Evolutionary conservation across 305 asterid species (phyloP).

Genomic region (Fraxinus xanthoxyloides): DNA sequence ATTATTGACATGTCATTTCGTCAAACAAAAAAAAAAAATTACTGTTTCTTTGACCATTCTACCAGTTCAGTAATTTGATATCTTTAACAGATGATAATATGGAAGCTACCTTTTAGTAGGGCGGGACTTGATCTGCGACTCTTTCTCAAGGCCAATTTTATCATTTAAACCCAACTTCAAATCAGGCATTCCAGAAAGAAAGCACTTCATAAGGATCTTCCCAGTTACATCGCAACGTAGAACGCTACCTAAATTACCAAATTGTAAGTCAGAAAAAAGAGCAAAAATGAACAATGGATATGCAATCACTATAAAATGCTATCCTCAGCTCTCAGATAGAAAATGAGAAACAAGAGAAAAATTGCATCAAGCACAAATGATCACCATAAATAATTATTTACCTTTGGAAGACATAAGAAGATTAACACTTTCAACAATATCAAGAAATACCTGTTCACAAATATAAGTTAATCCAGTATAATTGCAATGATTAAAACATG

Average conservation of each 20-base stretch:
- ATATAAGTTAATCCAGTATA: conserved; percentile 15
- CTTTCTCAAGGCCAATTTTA: conserved; percentile 97
- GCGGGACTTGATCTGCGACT: conserved; percentile 91
- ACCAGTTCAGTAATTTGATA: conserved; percentile 19
- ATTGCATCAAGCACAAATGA: background rate
- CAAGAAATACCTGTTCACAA: conserved; percentile 78
- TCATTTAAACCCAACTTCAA: conserved; percentile 96
- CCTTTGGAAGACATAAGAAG: conserved; percentile 99
- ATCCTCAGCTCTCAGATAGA: background rate
- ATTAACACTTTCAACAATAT: conserved; percentile 97
- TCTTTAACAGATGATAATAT: conserved; percentile 6
- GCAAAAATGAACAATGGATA: background rate
- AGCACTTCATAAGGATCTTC: conserved; percentile 93
- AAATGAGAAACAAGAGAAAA: conserved; percentile 13
- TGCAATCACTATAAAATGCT: background rate
- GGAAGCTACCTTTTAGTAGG: conserved; percentile 78
- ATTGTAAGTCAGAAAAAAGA: background rate
- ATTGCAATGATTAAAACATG: conserved; percentile 7
- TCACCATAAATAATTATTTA: conserved; percentile 19
- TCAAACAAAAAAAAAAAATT: background rate
- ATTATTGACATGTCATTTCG: background rate
- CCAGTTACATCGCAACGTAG: conserved; percentile 97
- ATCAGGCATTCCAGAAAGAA: conserved; percentile 99
- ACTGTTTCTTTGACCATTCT: conserved; percentile 1
- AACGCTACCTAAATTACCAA: conserved; percentile 67